Conservation (phyloP, 2,329 filamentous ascomycete genomes). For the Monosporascus ibericus region DNA sequence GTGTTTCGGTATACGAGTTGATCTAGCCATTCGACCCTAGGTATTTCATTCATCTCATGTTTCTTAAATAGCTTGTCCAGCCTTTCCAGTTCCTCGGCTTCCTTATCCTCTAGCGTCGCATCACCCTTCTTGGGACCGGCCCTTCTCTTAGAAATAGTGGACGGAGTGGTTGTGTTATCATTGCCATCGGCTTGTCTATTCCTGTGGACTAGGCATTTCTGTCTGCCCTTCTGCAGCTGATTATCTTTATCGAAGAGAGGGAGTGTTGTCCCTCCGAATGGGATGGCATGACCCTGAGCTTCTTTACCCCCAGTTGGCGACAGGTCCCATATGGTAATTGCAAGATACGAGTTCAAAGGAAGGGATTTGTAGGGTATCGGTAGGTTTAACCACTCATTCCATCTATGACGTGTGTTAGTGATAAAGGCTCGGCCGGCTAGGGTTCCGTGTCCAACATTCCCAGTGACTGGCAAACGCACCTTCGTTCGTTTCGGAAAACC, state of each 20-base stretch:
- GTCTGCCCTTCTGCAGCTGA: conserved; percentile 82
- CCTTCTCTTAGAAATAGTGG: conserved; percentile 51
- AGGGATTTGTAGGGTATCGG: conserved; percentile 80
- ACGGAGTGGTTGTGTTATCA: conserved; percentile 72
- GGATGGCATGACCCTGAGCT: conserved; percentile 70
- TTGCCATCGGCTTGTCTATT: conserved; percentile 80
- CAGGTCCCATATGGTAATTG: conserved; percentile 92
- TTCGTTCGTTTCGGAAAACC: conserved; percentile 70
- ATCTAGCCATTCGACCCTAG: conserved; percentile 90
- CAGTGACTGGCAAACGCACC: conserved; percentile 29
- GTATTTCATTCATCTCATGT: conserved; percentile 95
- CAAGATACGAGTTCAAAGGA: conserved; percentile 75
- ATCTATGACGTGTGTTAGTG: conserved; percentile 40
- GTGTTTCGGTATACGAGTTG: conserved; percentile 87
- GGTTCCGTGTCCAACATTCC: neutral
- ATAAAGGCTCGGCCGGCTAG: neutral
- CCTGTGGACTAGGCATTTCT: conserved; percentile 83
- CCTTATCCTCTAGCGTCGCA: conserved; percentile 54
- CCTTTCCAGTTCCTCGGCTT: conserved; percentile 79
- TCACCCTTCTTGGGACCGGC: conserved; percentile 44
- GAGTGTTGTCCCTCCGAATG: conserved; percentile 91
- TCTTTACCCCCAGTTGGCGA: conserved; percentile 69
- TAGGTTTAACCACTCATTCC: conserved; percentile 94
- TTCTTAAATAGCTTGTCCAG: conserved; percentile 91
- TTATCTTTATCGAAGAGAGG: conserved; percentile 89